Conservation (phyloP, 495 filamentous ascomycete species). For the Xylaria sp. region DNA sequence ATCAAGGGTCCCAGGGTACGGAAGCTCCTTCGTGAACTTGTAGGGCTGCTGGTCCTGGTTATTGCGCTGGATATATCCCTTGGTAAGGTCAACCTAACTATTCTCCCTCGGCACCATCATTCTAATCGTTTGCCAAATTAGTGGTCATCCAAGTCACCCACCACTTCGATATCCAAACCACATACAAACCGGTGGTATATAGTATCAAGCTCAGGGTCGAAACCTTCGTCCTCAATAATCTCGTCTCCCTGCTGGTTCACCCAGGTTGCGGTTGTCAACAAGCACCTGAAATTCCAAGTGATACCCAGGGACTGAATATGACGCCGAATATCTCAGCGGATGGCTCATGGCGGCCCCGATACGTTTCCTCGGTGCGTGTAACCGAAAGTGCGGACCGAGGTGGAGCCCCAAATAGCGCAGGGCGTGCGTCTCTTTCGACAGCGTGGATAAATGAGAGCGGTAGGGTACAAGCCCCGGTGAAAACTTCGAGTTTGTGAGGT, state of each 20-base stretch:
- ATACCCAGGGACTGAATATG: background rate
- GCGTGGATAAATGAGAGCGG: background rate
- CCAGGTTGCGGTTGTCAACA: background rate
- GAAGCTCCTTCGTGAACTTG: conserved; percentile 44
- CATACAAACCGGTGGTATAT: conserved; percentile 64
- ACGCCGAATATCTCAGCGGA: background rate
- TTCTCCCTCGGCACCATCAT: background rate
- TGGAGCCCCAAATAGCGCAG: background rate
- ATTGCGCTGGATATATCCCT: conserved; percentile 45
- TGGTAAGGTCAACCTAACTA: conserved; percentile 8
- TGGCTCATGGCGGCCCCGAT: background rate
- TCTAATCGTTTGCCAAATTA: conserved; percentile 6
- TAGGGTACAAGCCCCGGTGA: background rate
- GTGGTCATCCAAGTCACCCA: conserved; percentile 59
- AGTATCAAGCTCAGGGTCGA: conserved; percentile 72
- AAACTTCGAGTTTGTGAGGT: background rate
- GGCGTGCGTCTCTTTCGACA: background rate
- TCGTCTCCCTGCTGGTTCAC: background rate
- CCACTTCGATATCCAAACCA: conserved; percentile 62
- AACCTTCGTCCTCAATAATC: conserved; percentile 64
- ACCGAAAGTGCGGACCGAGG: background rate
- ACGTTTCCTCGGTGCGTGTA: background rate
- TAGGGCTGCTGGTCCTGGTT: conserved; percentile 62
- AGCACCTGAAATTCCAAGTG: background rate
- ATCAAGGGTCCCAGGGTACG: conserved; percentile 15